phyloP scores from a whole-genome alignment of 768 basidiomycete genomes.

The Russula dissimulans region DNA sequence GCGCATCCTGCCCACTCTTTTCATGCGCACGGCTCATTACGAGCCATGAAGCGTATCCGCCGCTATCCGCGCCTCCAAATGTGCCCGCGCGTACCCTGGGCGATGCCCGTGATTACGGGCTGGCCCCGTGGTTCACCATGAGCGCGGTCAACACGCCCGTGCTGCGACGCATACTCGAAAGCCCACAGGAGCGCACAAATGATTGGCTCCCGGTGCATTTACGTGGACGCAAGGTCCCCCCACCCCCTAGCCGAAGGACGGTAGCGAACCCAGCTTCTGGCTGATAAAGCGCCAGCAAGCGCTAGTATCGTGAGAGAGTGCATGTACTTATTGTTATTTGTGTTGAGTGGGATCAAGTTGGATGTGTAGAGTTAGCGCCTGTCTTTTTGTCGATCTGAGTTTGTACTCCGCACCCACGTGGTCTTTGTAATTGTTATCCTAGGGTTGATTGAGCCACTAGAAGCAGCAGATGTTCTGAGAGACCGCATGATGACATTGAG shows the following conservation, averaged over 20 bases:
- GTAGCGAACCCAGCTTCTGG: not conserved
- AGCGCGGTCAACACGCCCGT: slow-evolving; percentile 14
- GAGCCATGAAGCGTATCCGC: slow-evolving; percentile 12
- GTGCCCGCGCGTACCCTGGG: slow-evolving; percentile 18
- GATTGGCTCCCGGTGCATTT: slow-evolving; percentile 10
- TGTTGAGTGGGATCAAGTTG: not conserved
- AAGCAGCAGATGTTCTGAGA: not conserved
- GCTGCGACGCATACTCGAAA: slow-evolving; percentile 8
- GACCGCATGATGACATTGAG: not conserved
- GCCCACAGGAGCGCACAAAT: slow-evolving; percentile 1
- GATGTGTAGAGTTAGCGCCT: slow-evolving; percentile 8
- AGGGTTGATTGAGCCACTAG: not conserved
- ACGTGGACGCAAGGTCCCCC: slow-evolving; percentile 4
- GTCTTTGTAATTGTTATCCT: slow-evolving; percentile 10
- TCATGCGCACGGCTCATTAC: not conserved
- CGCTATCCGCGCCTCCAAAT: slow-evolving; percentile 5
- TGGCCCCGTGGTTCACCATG: slow-evolving; percentile 18
- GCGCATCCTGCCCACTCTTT: not conserved
- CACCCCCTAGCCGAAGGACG: not conserved
- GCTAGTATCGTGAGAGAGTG: not conserved
- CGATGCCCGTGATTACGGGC: slow-evolving; percentile 6
- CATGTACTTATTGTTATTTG: slow-evolving; percentile 15
- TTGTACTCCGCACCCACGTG: slow-evolving; percentile 9
- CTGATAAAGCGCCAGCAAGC: slow-evolving; percentile 1
- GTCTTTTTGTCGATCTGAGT: slow-evolving; percentile 15